Conservation (phyloP, 371 early-diverging fungal species). For the Actinomucor elegans region DNA sequence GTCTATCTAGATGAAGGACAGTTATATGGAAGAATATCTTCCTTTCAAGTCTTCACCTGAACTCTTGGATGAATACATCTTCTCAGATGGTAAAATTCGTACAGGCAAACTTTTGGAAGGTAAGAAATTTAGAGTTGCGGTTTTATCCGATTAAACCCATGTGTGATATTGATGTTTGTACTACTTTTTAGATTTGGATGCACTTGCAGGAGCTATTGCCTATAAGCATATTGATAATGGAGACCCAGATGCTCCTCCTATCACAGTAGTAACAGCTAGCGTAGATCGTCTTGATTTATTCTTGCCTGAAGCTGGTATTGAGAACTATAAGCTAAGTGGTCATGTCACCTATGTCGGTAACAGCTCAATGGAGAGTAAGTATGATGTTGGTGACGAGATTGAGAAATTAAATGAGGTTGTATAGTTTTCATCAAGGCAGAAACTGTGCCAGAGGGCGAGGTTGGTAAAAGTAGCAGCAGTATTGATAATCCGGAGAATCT, state of each 20-base stretch:
- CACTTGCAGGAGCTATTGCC: constrained; percentile 78
- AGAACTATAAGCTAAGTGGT: constrained; percentile 79
- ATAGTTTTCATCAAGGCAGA: constrained; percentile 77
- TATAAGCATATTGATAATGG: constrained; percentile 81
- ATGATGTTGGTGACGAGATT: not conserved
- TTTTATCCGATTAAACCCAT: too few species aligned
- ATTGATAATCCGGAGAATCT: constrained; percentile 22
- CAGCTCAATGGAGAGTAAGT: constrained; percentile 84
- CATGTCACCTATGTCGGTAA: constrained; percentile 83
- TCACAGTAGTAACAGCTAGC: constrained; percentile 86
- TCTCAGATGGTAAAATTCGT: constrained; percentile 65
- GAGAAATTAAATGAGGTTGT: not conserved
- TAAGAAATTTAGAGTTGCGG: too few species aligned
- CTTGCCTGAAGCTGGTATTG: constrained; percentile 53
- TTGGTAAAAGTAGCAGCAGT: not conserved
- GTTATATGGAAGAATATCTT: constrained; percentile 76
- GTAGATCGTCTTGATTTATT: constrained; percentile 89
- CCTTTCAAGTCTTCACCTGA: constrained; percentile 76
- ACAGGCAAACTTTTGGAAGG: constrained; percentile 65
- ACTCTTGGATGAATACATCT: constrained; percentile 81
- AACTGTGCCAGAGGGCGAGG: constrained; percentile 31
- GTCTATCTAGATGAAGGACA: constrained; percentile 51
- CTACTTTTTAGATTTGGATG: constrained; percentile 71
- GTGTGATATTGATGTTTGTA: not conserved
- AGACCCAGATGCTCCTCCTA: constrained; percentile 54